Base-by-base conservation (phyloP, 305 asterid genomes). In the Fraxinus velutina region DNA sequence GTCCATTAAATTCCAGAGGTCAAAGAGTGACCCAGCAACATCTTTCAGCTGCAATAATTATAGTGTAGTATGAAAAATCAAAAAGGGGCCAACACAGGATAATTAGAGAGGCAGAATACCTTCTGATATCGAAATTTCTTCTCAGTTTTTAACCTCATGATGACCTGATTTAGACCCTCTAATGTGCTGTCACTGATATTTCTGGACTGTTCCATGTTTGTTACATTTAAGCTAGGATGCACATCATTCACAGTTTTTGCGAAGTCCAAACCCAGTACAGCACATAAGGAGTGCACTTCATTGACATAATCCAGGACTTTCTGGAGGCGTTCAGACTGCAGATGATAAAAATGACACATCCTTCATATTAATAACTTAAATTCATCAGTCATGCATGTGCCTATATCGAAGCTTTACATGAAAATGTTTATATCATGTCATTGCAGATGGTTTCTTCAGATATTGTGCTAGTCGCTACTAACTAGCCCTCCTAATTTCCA, bases 1-100 rank as follows among this genome's bases (percentile, higher is more conserved):
- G 84, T 93, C 97, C 98, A 95, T 92, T 89, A 95, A 86, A 84
- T 89, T 91, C 98, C 99, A 95, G 39, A 95, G 98, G 76, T 91
- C 95, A 85, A 74, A 91, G 36, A 95, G 92, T 34, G 94, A 89
- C 22, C 89, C 88, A 57, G 91, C 89, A 68, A 91, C 91, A 66
- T 94, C 97, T 85, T 91, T 95, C 76, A 95, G 90, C 98, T 95
- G 96, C 89, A 89, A 33, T 75, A 57, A 74, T 19, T 79, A 82
- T 57, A 68, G 66, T 81, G 84, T 86, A 86, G 82, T 73, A 84
- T 29, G 80, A 74, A 82, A 73, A 68, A 82, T 73, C 22, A 60
- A 64, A 78, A 29, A 73, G 73, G 79, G 73, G 17, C 17, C 47
- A 78, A 83, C 13, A 66, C 22, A 76, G 33, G 50, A 55, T 37